Evolutionary conservation across 257 asterid species (phyloP).

Genomic region (Salvia splendens): DNA sequence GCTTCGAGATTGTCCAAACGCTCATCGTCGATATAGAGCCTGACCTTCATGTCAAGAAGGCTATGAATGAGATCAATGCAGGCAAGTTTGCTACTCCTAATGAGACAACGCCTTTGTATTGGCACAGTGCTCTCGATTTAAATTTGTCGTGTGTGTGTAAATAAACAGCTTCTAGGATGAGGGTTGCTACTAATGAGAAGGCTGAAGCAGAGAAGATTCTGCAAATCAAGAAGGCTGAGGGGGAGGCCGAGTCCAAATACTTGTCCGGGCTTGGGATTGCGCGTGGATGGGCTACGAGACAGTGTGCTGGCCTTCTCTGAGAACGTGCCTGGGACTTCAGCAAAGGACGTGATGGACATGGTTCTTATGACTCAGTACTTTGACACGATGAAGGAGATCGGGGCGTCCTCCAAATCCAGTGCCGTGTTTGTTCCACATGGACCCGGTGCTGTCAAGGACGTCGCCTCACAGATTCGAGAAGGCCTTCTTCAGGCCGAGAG

Average conservation of each 20-base stretch:
- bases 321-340: conserved; percentile 41
- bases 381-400: conserved; percentile 48
- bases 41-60: conserved; percentile 38
- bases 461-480: conserved; percentile 43
- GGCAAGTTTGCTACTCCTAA: conserved; percentile 15
- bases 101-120: background rate
- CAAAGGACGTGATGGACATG: conserved; percentile 52
- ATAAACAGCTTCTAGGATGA: conserved; percentile 40
- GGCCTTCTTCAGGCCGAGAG: conserved; percentile 40
- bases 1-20: conserved; percentile 43
- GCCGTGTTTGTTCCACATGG: conserved; percentile 42
- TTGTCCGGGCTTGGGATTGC: conserved; percentile 40
- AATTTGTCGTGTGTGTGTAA: too few species aligned
- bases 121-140: too few species aligned
- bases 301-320: conserved; percentile 40
- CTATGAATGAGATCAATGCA: conserved; percentile 47
- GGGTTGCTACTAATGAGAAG: conserved; percentile 42
- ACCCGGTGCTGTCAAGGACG: conserved; percentile 39
- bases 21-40: conserved; percentile 49
- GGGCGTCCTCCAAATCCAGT: conserved; percentile 36
- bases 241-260: conserved; percentile 46
- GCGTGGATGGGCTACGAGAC: conserved; percentile 41
- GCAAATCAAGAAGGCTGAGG: conserved; percentile 47
- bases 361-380: conserved; percentile 43
- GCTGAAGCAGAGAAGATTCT: conserved; percentile 48